Base-by-base conservation (phyloP, 352 stramenopile species). In the Phytophthora sp. region DNA sequence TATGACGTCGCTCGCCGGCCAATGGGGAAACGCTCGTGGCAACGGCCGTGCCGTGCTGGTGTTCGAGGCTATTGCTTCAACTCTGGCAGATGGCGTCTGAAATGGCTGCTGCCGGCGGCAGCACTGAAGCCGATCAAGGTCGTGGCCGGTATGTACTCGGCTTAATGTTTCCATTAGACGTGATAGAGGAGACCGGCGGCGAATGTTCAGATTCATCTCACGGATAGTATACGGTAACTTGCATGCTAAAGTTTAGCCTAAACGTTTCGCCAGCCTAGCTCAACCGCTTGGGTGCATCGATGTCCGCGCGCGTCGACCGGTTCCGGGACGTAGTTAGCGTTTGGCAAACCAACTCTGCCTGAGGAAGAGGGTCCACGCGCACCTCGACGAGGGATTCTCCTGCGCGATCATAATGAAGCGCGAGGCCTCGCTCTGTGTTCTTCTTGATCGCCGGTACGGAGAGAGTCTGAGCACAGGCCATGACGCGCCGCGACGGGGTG, bases 401-500 rank as follows among this genome's bases (percentile, higher is more conserved):
- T 54, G 30, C n/a, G n/a, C n/a, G n/a, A n/a, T n/a, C n/a, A n/a
- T n/a, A n/a, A n/a, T n/a, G n/a, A n/a, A 51, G 20, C 31, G 35
- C 26, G 23, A 44, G 21, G 30, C 50, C n/a, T 45, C 36, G 27
- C 41, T 57, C 23, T 55, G 24, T 24, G 20, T 35, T 23, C 15
- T 3, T 20, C 45, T 62, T 6, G 3, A 68, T 50, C 57, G 53
- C 46, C 56, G 50, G 47, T 27, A 66, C 23, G 50, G 4, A 49
- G 45, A 66, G 31, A 64, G 45, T 23, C 35, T 27, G 66, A 80
- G 67, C 42, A 46, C 38, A 7, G 18, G 16, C 31, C 61, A 62
- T 81, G 73, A 81, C 73, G 70, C 70, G 59, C 66, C 35, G 55
- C 69, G 73, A 81, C 73, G 36, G 63, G 73, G 76, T 66, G 41